Evolutionary conservation across 148 eudicot species (phyloP).

Genomic region (Simmondsia chinensis): DNA sequence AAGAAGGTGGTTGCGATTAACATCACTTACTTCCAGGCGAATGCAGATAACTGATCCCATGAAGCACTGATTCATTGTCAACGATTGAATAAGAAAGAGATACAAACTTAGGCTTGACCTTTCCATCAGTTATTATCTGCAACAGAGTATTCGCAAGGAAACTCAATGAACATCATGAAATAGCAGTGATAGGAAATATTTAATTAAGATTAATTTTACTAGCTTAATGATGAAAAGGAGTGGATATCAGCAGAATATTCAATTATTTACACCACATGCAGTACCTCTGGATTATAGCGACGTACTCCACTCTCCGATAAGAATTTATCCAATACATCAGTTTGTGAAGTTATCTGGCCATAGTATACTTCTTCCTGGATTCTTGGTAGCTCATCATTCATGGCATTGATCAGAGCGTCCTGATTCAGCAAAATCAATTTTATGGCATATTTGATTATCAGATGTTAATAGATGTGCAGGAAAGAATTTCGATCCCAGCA

Average conservation of each 20-base stretch:
- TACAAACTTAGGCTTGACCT: conserved; percentile 68
- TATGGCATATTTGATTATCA: too few species aligned
- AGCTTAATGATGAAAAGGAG: too few species aligned
- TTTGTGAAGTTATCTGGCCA: conserved; percentile 78
- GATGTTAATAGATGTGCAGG: too few species aligned
- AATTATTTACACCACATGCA: too few species aligned
- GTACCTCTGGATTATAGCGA: conserved; percentile 92
- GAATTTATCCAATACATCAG: conserved; percentile 86
- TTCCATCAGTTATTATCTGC: conserved; percentile 87
- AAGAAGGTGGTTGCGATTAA: too few species aligned
- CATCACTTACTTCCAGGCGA: conserved; percentile 79
- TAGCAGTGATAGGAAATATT: too few species aligned
- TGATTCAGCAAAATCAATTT: conserved; percentile 12
- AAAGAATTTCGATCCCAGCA: too few species aligned
- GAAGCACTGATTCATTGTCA: conserved; percentile 58
- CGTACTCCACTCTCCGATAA: conserved; percentile 79
- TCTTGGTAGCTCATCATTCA: conserved; percentile 95
- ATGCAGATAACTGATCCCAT: conserved; percentile 68
- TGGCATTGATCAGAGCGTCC: conserved; percentile 77
- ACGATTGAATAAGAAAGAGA: conserved; percentile 53
- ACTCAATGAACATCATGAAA: too few species aligned
- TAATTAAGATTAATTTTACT: too few species aligned
- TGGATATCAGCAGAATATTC: too few species aligned
- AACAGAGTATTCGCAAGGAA: conserved; percentile 13
- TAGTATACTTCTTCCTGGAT: conserved; percentile 97